These are phyloP conservation scores for Diophrys appendiculata DNA, from an alignment of 73 alveolate species.

Conservation along the genomic window DNA sequence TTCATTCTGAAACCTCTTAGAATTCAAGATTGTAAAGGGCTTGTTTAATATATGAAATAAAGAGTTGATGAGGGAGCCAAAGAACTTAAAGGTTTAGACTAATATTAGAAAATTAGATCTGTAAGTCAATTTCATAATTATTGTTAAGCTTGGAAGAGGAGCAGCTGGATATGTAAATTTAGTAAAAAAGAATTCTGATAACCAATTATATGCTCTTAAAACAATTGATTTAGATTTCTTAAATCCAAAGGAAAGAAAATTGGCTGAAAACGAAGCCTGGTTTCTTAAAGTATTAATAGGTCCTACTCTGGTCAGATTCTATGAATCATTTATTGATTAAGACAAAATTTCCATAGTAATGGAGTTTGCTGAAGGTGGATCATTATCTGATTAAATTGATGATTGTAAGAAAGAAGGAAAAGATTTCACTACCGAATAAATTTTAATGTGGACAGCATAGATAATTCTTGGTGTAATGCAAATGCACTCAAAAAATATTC, in stretches of 20 bases:
- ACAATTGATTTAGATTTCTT: not conserved
- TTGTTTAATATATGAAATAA: conserved; percentile 25
- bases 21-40: conserved; percentile 46
- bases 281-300: conserved; percentile 73
- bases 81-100: conserved; percentile 25
- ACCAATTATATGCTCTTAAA: not conserved
- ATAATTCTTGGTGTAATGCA: conserved; percentile 88
- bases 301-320: conserved; percentile 94
- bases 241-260: conserved; percentile 63
- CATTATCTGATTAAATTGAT: conserved; percentile 80
- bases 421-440: conserved; percentile 75
- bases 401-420: conserved; percentile 55
- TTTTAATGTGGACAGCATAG: conserved; percentile 84
- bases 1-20: conserved; percentile 85
- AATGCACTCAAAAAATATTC: conserved; percentile 91
- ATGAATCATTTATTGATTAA: conserved; percentile 88
- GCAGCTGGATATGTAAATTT: conserved; percentile 82
- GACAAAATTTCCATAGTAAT: conserved; percentile 85
- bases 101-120: conserved; percentile 24
- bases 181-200: conserved; percentile 28
- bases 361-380: conserved; percentile 99
- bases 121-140: too few species aligned
- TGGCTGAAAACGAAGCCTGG: conserved; percentile 84
- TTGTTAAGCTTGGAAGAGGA: conserved; percentile 68
- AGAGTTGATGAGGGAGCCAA: conserved; percentile 3